Percentiles rank a stretch among this genome's conserved stretches.
phyloP scores from a whole-genome alignment of 164 flowering plant species.

The Vitis rupestris region DNA sequence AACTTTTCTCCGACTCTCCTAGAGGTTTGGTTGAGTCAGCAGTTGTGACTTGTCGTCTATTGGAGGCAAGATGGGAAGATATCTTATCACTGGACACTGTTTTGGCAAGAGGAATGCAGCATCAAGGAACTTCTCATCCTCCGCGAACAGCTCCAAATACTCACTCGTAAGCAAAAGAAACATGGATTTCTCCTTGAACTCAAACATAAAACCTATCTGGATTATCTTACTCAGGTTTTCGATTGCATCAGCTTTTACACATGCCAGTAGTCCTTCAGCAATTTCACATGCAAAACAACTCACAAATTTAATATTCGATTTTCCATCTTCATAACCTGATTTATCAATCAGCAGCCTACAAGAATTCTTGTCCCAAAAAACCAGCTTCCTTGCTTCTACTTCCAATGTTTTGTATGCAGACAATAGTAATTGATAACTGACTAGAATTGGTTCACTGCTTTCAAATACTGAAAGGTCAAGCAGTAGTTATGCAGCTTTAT shows the following conservation, averaged over 20 bases:
- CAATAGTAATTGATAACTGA: not conserved
- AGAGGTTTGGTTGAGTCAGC: no score
- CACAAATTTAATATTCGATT: constrained; percentile 10
- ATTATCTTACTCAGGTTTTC: constrained; percentile 8
- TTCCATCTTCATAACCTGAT: not conserved
- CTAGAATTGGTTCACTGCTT: constrained; percentile 5
- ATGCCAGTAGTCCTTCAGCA: constrained; percentile 16
- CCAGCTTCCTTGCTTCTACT: constrained; percentile 5
- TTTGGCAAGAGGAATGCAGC: not conserved
- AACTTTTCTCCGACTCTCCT: no score
- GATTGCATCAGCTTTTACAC: not conserved
- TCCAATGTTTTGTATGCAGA: not conserved
- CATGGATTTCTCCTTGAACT: constrained; percentile 8
- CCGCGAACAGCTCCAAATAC: constrained; percentile 8
- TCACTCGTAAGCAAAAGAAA: constrained; percentile 9
- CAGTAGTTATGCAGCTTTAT: constrained; percentile 4
- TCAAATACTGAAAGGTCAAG: constrained; percentile 5
- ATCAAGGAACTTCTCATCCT: constrained; percentile 9
- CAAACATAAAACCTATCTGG: constrained; percentile 7
- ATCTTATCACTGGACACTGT: no score
- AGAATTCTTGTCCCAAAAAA: constrained; percentile 12
- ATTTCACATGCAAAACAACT: constrained; percentile 16
- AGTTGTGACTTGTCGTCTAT: no score
- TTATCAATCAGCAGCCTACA: constrained; percentile 3
- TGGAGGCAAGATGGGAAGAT: no score